These are phyloP conservation scores for Iris pallida DNA, from an alignment of 116 monocot species.

Conservation along the genomic window DNA sequence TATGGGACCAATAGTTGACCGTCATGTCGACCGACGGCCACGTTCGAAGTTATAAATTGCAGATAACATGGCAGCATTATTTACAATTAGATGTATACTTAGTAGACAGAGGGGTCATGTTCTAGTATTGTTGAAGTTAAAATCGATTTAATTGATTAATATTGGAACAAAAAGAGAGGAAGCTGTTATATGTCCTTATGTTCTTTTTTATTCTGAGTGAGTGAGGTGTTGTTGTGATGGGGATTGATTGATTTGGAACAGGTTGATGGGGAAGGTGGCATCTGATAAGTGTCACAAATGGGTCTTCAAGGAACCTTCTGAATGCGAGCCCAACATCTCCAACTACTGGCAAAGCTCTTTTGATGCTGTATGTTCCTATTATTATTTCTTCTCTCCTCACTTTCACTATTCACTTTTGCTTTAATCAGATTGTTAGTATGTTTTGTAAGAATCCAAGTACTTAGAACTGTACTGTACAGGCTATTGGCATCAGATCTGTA, in stretches of 20 bases:
- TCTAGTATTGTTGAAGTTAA: too few relatives aligned
- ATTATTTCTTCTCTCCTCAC: neutral
- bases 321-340: conserved; percentile 83
- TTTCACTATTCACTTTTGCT: neutral
- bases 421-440: neutral
- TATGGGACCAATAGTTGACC: too few relatives aligned
- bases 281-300: conserved; percentile 99
- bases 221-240: neutral
- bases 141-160: too few relatives aligned
- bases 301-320: conserved; percentile 96
- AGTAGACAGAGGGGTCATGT: too few relatives aligned
- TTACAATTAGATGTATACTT: too few relatives aligned
- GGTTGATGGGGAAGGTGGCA: conserved; percentile 95
- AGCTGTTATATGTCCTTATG: too few relatives aligned
- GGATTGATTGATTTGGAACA: conserved; percentile 32
- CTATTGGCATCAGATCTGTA: conserved; percentile 19
- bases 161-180: too few relatives aligned
- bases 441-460: neutral
- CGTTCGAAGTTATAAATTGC: too few relatives aligned
- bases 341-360: conserved; percentile 99
- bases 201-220: conserved; percentile 6
- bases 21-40: too few relatives aligned
- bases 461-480: conserved; percentile 3
- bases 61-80: too few relatives aligned
- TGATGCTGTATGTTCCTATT: conserved; percentile 65